phyloP scores from a whole-genome alignment of 2,329 filamentous ascomycete genomes.

The Aureobasidium sp. region DNA sequence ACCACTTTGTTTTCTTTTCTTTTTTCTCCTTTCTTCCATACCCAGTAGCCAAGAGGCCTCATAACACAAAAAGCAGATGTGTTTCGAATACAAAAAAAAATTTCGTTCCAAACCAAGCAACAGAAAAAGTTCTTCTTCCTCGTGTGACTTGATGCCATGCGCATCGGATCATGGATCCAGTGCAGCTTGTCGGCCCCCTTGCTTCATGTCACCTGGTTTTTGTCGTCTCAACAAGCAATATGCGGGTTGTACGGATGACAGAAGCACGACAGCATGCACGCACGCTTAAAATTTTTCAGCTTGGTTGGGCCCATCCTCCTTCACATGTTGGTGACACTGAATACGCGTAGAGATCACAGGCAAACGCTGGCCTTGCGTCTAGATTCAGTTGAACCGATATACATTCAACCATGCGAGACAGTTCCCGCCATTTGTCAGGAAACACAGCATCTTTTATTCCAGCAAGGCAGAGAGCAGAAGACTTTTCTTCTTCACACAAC shows the following conservation, averaged over 20 bases:
- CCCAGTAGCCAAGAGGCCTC: background rate
- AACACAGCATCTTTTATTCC: background rate
- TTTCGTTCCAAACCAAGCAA: too few species aligned
- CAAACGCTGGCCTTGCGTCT: background rate
- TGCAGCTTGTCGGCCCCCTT: background rate
- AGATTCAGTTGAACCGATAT: too few species aligned
- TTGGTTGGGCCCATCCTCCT: background rate
- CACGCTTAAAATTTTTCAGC: background rate
- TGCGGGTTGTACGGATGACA: conserved; percentile 1
- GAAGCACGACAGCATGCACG: conserved; percentile 4
- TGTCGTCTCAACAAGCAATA: background rate
- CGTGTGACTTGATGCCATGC: background rate
- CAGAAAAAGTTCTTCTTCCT: background rate
- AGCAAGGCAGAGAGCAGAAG: background rate
- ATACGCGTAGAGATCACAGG: background rate
- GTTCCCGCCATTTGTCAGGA: background rate
- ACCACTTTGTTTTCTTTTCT: background rate
- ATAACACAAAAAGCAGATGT: conserved; percentile 13
- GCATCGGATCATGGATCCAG: background rate
- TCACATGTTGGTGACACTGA: background rate
- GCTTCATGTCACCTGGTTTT: background rate
- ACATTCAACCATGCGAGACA: background rate
- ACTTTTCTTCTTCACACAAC: background rate
- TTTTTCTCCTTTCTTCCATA: conserved; percentile 1
- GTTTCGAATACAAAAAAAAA: conserved; percentile 8